A percentile compares a stretch with the other conserved stretches of the same genome.
Evolutionary conservation across 495 filamentous ascomycete genomes (phyloP).

Genomic region (Penicillium daleae): DNA sequence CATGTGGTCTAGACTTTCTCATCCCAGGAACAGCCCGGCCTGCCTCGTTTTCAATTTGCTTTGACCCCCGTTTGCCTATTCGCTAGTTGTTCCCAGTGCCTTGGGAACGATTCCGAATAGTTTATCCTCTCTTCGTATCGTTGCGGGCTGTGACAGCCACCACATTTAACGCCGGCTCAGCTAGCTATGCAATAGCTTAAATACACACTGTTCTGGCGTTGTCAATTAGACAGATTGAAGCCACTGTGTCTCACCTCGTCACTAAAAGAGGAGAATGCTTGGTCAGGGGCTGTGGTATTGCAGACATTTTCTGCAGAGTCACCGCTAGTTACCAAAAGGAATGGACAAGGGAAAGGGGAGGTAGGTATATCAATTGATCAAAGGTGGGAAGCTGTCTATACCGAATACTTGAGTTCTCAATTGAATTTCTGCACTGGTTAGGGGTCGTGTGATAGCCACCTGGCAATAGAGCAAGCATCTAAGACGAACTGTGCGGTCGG

Average conservation of each 20-base stretch:
- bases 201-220: background rate
- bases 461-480: background rate
- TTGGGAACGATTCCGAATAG: background rate
- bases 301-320: background rate
- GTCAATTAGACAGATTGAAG: background rate
- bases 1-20: constrained; percentile 10
- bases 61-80: constrained; percentile 7
- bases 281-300: background rate
- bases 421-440: background rate
- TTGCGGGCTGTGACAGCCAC: background rate
- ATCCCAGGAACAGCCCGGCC: background rate
- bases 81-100: background rate
- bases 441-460: background rate
- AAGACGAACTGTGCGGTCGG: background rate
- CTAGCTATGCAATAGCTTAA: background rate
- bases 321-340: background rate
- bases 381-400: background rate
- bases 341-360: background rate
- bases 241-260: background rate
- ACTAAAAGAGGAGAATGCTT: background rate
- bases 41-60: background rate
- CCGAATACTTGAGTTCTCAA: background rate
- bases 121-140: background rate
- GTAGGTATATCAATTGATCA: background rate
- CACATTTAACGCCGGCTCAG: background rate